Evolutionary conservation across 768 basidiomycete genomes (phyloP), one percentile per base, ranked within the genome.

Genomic region (Gloeopeniophorella convolvens): DNA sequence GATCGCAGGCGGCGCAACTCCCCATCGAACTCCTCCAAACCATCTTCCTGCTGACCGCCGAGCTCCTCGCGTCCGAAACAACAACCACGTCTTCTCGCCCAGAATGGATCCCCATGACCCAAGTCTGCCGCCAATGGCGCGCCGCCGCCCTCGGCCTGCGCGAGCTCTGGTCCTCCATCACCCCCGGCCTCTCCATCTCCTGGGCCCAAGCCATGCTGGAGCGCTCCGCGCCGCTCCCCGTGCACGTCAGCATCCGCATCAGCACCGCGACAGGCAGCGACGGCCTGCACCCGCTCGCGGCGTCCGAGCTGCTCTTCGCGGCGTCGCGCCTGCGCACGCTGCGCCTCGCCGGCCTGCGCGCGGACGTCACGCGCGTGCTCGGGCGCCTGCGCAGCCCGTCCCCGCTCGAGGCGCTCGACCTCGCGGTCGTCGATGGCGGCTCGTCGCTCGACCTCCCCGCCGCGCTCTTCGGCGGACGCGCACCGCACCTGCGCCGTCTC

Each of bases 151-250:
- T 54, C 8, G 52, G 52, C 24, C 46, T 54, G 20, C 52, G 13
- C 52, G 23, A 43, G 24, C 46, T 54, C 24, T 54, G 52, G 52
- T 33, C 52, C 20, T 42, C 26, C 12, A 48, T 54, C 35, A 54
- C 42, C 9, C 52, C 52, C 0, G 46, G 46, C 1, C 42, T 54
- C 13, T 43, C 52, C 18, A 32, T 54, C 31, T 44, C 33, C 4
- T 54, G 52, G 52, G 41, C 52, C n/a, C 46, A 39, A 9, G 47
- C 52, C 12, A 54, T 54, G 52, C 37, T 54, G 35, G 47, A 54
- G 20, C 52, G 52, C 23, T 54, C 52, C 4, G 7, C 52, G 10
- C 52, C 52, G 9, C 46, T 54, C 12, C 35, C 47, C 11, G 40
- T 54, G 1, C 47, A 18, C 12, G 20, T 54, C 30, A 31, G 48